Percentiles rank a stretch among this genome's conserved stretches.
Evolutionary conservation across 495 filamentous ascomycete genomes (phyloP).

Genomic region (Hypoxylon rickii): DNA sequence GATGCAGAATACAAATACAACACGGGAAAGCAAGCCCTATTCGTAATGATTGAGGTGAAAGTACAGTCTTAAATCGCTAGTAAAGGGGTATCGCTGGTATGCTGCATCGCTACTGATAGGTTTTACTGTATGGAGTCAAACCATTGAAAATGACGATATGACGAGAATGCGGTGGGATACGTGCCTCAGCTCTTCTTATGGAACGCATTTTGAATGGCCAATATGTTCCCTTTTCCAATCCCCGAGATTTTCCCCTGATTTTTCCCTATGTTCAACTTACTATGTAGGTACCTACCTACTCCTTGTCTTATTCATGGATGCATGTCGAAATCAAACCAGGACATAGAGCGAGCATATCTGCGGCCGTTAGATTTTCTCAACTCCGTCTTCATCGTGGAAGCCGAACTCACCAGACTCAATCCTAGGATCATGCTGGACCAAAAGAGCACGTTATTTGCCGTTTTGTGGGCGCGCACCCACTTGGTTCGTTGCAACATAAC

Average conservation of each 20-base stretch:
- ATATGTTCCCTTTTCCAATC: neutral
- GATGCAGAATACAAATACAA: too few species aligned
- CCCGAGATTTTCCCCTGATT: neutral
- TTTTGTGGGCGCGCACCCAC: slow-evolving; percentile 71
- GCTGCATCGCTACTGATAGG: too few species aligned
- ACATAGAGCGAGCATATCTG: slow-evolving; percentile 61
- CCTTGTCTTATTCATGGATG: neutral
- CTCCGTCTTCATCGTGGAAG: neutral
- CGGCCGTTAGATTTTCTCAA: slow-evolving; percentile 18
- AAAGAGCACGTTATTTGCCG: slow-evolving; percentile 91
- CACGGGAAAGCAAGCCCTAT: too few species aligned
- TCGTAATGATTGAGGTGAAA: too few species aligned
- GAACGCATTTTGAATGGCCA: too few species aligned
- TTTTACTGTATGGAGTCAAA: too few species aligned
- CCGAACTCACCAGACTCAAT: slow-evolving; percentile 73
- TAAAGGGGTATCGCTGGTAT: too few species aligned
- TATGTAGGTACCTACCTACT: neutral
- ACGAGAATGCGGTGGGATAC: neutral
- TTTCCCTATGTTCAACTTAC: neutral
- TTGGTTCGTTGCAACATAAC: slow-evolving; percentile 84
- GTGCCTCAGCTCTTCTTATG: neutral
- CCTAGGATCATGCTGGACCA: slow-evolving; percentile 96
- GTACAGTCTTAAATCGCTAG: too few species aligned
- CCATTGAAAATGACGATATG: too few species aligned
- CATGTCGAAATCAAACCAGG: slow-evolving; percentile 41